Evolutionary conservation across 2,329 filamentous ascomycete species (phyloP).

Genomic region (Dothistroma septosporum): DNA sequence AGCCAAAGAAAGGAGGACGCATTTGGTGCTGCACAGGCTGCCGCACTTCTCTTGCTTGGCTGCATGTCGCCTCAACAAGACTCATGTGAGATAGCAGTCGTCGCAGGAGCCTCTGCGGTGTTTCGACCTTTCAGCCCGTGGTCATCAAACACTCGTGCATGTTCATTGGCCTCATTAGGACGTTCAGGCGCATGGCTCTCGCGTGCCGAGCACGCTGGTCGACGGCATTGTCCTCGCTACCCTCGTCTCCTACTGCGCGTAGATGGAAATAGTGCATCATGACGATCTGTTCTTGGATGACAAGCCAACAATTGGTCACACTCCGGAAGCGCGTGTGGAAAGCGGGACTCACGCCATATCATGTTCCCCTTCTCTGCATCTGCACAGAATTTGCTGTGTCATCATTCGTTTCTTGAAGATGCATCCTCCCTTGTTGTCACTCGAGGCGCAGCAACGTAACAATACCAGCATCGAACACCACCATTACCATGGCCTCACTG

Average conservation of each 20-base stretch:
- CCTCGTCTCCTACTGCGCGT: not conserved
- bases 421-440: not conserved
- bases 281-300: not conserved
- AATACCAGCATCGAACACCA: not conserved
- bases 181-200: not conserved
- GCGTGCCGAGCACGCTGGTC: not conserved
- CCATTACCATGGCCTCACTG: conserved; percentile 12
- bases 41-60: not conserved
- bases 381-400: not conserved
- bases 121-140: not conserved
- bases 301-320: not conserved
- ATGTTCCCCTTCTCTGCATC: not conserved
- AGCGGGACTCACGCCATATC: conserved; percentile 5
- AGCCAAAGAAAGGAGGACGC: not conserved
- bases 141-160: not conserved
- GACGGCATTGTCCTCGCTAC: not conserved
- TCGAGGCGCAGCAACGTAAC: not conserved
- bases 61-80: not conserved
- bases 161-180: not conserved
- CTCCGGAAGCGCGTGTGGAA: not conserved
- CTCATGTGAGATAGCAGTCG: not conserved
- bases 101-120: not conserved
- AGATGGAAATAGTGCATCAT: not conserved
- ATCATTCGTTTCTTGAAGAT: not conserved
- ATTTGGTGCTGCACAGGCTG: not conserved